Conservation (phyloP, 352 stramenopile species). For the Globisporangium spinosum region DNA sequence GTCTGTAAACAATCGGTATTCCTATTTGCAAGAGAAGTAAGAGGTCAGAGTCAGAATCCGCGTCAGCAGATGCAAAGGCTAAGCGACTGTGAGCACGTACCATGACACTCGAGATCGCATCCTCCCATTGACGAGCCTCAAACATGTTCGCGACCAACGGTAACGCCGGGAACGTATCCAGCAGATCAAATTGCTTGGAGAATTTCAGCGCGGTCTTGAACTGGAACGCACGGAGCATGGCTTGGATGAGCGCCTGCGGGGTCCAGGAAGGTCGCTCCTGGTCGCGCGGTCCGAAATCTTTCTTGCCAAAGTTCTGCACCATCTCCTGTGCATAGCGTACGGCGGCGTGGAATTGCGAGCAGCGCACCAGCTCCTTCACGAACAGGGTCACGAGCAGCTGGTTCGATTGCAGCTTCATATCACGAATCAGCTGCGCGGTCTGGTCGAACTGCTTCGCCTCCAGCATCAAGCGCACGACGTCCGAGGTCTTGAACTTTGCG, state of each 20-base stretch:
- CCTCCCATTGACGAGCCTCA: conserved; percentile 59
- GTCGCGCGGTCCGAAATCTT: conserved; percentile 24
- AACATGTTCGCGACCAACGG: conserved; percentile 72
- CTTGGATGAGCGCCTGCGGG: conserved; percentile 72
- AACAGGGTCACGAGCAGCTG: conserved; percentile 79
- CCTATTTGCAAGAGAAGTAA: conserved; percentile 11
- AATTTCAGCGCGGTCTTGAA: conserved; percentile 77
- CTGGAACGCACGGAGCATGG: conserved; percentile 76
- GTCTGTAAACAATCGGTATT: conserved; percentile 65
- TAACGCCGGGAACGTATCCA: conserved; percentile 58
- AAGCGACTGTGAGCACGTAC: conserved; percentile 15
- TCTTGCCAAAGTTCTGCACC: conserved; percentile 67
- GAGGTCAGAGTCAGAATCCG: conserved; percentile 3
- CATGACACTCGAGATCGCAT: conserved; percentile 70
- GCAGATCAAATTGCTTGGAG: conserved; percentile 72
- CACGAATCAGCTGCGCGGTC: conserved; percentile 68
- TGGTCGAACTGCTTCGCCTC: conserved; percentile 57
- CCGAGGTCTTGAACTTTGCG: conserved; percentile 71
- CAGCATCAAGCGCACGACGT: conserved; percentile 78
- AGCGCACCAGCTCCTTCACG: conserved; percentile 74
- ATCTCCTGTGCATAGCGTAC: conserved; percentile 79
- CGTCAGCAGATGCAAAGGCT: not conserved
- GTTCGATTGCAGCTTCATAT: conserved; percentile 64
- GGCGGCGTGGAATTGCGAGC: conserved; percentile 59
- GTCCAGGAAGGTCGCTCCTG: conserved; percentile 56